phyloP scores from a whole-genome alignment of 2,329 filamentous ascomycete genomes.

The Grosmannia clavigera region DNA sequence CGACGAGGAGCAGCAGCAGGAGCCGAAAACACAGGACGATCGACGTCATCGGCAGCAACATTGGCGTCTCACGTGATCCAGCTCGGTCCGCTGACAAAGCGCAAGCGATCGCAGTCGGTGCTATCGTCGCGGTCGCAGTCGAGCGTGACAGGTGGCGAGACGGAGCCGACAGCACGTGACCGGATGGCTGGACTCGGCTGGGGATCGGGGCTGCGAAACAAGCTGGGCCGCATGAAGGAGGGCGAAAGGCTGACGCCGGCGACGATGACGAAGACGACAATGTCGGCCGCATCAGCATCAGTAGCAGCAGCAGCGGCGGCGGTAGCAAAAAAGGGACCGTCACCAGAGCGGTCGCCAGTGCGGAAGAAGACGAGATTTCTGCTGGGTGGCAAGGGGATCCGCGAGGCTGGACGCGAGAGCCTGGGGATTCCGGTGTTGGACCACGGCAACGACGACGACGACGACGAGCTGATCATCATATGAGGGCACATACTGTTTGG shows the following conservation, averaged over 20 bases:
- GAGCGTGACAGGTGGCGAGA: conserved; percentile 11
- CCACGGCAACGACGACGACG: conserved; percentile 38
- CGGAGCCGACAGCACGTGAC: too few relatives aligned
- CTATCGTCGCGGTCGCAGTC: conserved; percentile 33
- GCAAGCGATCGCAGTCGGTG: conserved; percentile 42
- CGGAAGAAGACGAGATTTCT: conserved; percentile 71
- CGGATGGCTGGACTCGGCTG: conserved; percentile 32
- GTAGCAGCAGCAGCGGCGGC: not conserved
- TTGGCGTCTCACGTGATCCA: conserved; percentile 28
- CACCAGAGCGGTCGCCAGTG: conserved; percentile 30
- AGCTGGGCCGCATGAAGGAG: conserved; percentile 49
- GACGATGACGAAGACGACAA: not conserved
- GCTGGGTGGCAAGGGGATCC: conserved; percentile 62
- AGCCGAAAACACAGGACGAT: not conserved
- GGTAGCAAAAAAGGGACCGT: not conserved
- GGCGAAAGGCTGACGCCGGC: conserved; percentile 26
- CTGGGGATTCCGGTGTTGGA: conserved; percentile 40
- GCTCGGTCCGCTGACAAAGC: conserved; percentile 49
- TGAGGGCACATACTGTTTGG: conserved; percentile 5
- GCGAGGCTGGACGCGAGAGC: conserved; percentile 64
- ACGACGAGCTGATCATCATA: conserved; percentile 39
- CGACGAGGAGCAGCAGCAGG: not conserved
- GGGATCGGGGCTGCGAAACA: conserved; percentile 41
- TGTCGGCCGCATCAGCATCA: too few relatives aligned
- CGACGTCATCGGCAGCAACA: not conserved